These are phyloP conservation scores for Balamuthia mandrillaris DNA, from an alignment of 208 protist species.

Conservation along the genomic window DNA sequence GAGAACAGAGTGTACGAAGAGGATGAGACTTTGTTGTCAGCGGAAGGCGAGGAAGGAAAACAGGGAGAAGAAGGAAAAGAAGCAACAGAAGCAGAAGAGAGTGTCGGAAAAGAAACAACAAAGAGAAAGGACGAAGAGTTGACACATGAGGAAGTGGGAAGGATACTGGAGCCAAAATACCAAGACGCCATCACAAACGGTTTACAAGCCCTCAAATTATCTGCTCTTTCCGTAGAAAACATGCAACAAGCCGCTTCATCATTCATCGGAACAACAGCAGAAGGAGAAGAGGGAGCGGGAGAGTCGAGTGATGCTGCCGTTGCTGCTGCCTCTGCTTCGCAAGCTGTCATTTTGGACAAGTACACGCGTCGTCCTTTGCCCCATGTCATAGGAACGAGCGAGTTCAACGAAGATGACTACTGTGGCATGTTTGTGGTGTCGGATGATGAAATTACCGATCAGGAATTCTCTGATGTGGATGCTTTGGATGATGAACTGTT, in stretches of 20 bases:
- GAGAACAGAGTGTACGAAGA: conserved; percentile 54
- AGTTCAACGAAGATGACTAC: conserved; percentile 64
- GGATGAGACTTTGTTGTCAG: neutral
- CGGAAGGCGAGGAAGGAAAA: neutral
- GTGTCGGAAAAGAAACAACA: neutral
- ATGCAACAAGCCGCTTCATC: neutral
- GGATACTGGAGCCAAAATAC: neutral
- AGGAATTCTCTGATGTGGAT: neutral
- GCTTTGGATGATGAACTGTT: neutral
- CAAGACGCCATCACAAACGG: neutral
- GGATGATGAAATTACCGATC: neutral
- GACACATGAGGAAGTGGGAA: conserved; percentile 19
- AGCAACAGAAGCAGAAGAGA: neutral
- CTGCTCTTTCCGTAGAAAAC: neutral
- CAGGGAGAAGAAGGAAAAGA: neutral
- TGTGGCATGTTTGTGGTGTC: conserved; percentile 46
- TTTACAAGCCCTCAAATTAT: conserved; percentile 20
- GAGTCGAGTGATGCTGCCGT: neutral
- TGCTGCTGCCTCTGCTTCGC: neutral
- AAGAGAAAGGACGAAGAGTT: conserved; percentile 5
- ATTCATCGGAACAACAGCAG: neutral
- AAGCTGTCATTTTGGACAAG: conserved; percentile 11
- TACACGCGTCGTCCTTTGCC: conserved; percentile 61
- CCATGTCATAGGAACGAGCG: conserved; percentile 64
- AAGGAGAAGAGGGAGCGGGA: neutral